Evolutionary conservation across 768 basidiomycete genomes (phyloP), one percentile per base, ranked within the genome.

Genomic region (Peribolospora baueri): DNA sequence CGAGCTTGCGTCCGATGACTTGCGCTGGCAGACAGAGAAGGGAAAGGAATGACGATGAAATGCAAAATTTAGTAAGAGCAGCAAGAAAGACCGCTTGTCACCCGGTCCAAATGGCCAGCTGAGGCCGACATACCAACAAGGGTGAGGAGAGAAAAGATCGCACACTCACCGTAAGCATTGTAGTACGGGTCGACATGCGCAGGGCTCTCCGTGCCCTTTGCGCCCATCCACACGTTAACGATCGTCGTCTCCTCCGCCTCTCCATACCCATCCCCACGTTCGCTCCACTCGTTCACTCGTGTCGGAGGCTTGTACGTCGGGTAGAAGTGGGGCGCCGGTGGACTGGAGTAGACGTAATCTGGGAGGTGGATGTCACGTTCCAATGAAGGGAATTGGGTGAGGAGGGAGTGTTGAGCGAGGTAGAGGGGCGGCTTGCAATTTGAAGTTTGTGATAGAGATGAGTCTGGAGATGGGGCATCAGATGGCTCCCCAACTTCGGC

Each of bases 121-220:
- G 47, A 41, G 6, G 14, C 9, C 6, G 10, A 38, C 37, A 10
- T 40, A 53, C 14, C 13, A 14, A 7, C 9, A 11, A 25, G 37
- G 25, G 11, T 14, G 51, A 41, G 36, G 50, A 47, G 39, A 25
- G 25, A 39, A 7, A n/a, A 3, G 10, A 13, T 14, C 43, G 5
- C 8, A 7, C 10, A 61, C 72, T 59, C 67, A 87, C 87, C 78
- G 65, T 84, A 97, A 58, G 81, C 74, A 65, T 98, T 98, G 69
- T 76, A 84, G 68, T 80, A 93, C 3, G 90, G 90, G 64, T 98
- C 91, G 5, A 80, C 86, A 68, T 98, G 93, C 0, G 91, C 85
- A 2, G 90, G 91, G 7, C 84, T 85, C 8, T 81, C 65, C 0
- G 88, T 82, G 38, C 78, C 79, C 54, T 69, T 69, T 1, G 84